phyloP scores from a whole-genome alignment of 1,284 basidiomycete species.

The Heimioporus retisporus region DNA sequence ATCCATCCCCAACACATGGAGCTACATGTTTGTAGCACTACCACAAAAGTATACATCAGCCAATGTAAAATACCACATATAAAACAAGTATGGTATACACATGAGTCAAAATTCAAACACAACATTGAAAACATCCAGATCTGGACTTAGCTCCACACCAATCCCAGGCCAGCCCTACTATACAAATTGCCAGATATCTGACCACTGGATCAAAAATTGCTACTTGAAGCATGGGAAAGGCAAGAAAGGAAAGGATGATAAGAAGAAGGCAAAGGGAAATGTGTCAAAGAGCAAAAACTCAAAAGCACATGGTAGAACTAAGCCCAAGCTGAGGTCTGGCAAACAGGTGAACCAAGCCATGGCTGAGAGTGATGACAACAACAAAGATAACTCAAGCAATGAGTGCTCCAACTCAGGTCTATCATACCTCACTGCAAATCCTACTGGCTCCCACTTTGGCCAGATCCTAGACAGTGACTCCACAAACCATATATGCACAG shows the following conservation, averaged over 20 bases:
- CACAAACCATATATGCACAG: constrained; percentile 21
- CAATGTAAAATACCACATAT: constrained; percentile 8
- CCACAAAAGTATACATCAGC: constrained; percentile 6
- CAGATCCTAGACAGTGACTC: constrained; percentile 21
- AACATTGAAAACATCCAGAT: constrained; percentile 11
- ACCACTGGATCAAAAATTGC: neutral
- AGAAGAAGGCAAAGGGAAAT: neutral
- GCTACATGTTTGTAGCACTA: constrained; percentile 16
- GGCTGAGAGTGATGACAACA: neutral
- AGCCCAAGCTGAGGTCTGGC: neutral
- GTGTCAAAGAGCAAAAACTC: neutral
- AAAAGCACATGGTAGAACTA: neutral
- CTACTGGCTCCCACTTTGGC: constrained; percentile 2
- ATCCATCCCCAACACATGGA: constrained; percentile 17
- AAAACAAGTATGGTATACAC: neutral
- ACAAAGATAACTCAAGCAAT: too few relatives aligned
- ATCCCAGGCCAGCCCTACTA: neutral
- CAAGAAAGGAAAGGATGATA: neutral
- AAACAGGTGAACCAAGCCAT: constrained; percentile 4
- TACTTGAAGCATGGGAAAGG: neutral
- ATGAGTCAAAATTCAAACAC: neutral
- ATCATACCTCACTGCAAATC: neutral
- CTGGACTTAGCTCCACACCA: constrained; percentile 7
- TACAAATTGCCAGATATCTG: neutral
- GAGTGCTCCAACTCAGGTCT: neutral